Base-by-base conservation (phyloP, 345 rosid species). In the Pugionium dolabratum region DNA sequence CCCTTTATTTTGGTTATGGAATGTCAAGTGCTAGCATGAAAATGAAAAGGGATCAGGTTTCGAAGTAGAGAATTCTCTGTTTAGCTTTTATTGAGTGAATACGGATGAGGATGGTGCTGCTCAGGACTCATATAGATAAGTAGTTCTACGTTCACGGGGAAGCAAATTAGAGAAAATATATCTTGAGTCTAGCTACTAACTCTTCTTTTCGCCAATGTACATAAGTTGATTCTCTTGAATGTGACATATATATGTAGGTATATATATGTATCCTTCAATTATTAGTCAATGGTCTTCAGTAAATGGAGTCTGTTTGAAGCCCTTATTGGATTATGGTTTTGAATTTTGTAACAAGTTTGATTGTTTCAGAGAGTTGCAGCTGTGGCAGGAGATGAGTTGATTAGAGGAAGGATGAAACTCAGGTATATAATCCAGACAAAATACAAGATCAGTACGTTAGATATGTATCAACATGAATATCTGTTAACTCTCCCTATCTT, bases 401-500 rank as follows among this genome's bases (percentile, higher is more conserved):
- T 86, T 35, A 82, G 87, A 47, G 96, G 97, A 72, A 85, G 84
- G 79, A 83, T 75, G 53, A 94, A 88, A 74, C 93, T 90, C 74
- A 88, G 93, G 99, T 73, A 76, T 73, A 78, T 76, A 42, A 67
- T 63, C 72, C 62, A 28, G 41, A 47, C 42, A 25, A 61, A 66
- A 30, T 39, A 32, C 34, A 32, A 32, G 34, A 39, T 29, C 37
- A 6, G 33, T 37, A 67, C 54, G n/a, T 47, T 51, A 31, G 43
- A 60, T 58, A 44, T 29, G 32, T 34, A 54, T 43, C 69, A 54
- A 64, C 43, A 35, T 53, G 32, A 40, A 60, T 61, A 4, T 32
- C 33, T 53, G 4, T 64, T 51, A 51, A 62, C 54, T 58, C 34
- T 58, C n/a, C n/a, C 4, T 67, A 35, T 76, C 40, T 66, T 63